phyloP scores from a whole-genome alignment of 176 grass and related monocot species.

The Dactylis glomerata region DNA sequence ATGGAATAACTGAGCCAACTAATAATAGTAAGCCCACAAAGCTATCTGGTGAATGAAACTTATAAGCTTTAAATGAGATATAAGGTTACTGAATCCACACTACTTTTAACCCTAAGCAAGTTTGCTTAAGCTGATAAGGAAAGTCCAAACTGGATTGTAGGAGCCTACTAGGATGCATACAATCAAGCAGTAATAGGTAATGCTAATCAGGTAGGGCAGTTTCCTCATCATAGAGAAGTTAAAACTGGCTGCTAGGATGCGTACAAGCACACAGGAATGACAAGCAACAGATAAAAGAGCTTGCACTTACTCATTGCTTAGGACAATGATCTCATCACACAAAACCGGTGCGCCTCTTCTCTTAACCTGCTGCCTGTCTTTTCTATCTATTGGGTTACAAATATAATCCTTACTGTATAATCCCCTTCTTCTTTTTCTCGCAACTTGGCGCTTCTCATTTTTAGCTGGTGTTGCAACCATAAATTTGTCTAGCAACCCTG shows the following conservation, averaged over 20 bases:
- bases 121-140: too few relatives aligned
- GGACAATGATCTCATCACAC: constrained; percentile 40
- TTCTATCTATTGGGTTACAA: constrained; percentile 42
- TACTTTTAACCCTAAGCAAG: too few relatives aligned
- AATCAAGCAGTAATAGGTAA: too few relatives aligned
- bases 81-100: too few relatives aligned
- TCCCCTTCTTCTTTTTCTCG: constrained; percentile 49
- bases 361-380: constrained; percentile 17
- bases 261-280: neutral
- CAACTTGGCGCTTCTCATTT: constrained; percentile 35
- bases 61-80: too few relatives aligned
- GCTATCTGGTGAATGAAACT: too few relatives aligned
- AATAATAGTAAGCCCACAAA: too few relatives aligned
- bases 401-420: constrained; percentile 24
- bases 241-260: neutral
- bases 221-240: constrained; percentile 3
- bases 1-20: too few relatives aligned
- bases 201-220: too few relatives aligned
- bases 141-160: too few relatives aligned
- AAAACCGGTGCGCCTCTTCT: constrained; percentile 26
- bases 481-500: constrained; percentile 50
- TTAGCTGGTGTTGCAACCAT: constrained; percentile 72
- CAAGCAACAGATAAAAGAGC: constrained; percentile 23
- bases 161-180: too few relatives aligned
- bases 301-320: constrained; percentile 62